Conservation (phyloP, 352 stramenopile species). For the Albugo laibachii region DNA sequence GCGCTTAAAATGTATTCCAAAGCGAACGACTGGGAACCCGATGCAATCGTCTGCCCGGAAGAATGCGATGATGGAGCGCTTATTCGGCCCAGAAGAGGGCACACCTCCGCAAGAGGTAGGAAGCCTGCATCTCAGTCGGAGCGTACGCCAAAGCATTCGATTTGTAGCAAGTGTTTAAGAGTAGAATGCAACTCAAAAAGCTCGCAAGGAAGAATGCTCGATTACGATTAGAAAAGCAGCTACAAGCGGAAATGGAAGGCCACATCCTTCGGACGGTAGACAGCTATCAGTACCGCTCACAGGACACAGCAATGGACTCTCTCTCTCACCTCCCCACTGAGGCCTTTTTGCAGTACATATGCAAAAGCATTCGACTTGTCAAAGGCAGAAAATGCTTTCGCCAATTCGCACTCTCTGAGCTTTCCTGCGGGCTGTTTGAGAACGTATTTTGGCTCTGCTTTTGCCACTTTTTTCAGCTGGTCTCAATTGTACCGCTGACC, state of each 20-base stretch:
- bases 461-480: conserved; percentile 76
- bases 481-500: conserved; percentile 3
- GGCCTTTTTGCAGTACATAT: conserved; percentile 67
- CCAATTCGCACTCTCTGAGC: conserved; percentile 50
- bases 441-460: conserved; percentile 80
- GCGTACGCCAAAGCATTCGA: not conserved
- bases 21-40: too few species aligned
- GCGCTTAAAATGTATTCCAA: too few species aligned
- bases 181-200: conserved; percentile 60
- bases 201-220: conserved; percentile 48
- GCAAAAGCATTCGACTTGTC: conserved; percentile 53
- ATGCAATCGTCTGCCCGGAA: conserved; percentile 17
- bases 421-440: conserved; percentile 66
- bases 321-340: conserved; percentile 42
- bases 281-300: conserved; percentile 24
- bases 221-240: conserved; percentile 61
- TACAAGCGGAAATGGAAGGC: conserved; percentile 75
- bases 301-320: not conserved
- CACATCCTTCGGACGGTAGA: conserved; percentile 77
- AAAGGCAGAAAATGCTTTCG: conserved; percentile 70
- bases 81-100: conserved; percentile 61
- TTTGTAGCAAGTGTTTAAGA: conserved; percentile 49
- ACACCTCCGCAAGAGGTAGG: conserved; percentile 15
- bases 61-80: conserved; percentile 51
- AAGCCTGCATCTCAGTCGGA: not conserved